Evolutionary conservation across 257 asterid genomes (phyloP).

Genomic region (Jasminum sambac): DNA sequence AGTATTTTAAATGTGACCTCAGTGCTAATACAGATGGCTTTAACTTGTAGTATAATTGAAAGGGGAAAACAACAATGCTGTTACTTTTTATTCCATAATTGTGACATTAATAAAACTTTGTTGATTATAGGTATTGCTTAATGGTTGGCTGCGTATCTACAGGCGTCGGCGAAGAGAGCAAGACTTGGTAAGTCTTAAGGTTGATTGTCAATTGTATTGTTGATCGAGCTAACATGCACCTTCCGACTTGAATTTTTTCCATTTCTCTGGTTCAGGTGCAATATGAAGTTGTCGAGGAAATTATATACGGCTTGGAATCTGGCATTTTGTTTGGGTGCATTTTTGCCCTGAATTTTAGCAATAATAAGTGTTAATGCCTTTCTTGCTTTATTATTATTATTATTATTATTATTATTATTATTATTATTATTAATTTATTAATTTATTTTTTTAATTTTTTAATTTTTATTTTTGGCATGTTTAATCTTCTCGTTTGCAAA

Average conservation of each 20-base stretch:
- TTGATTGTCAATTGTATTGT: slow-evolving; percentile 13
- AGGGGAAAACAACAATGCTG: neutral
- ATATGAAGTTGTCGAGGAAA: slow-evolving; percentile 94
- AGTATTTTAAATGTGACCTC: too few species aligned
- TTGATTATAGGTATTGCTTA: slow-evolving; percentile 69
- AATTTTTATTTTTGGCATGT: too few species aligned
- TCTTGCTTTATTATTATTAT: too few species aligned
- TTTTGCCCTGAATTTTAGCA: slow-evolving; percentile 14
- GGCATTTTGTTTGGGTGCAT: slow-evolving; percentile 94
- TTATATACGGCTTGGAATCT: slow-evolving; percentile 88
- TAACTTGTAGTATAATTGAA: neutral
- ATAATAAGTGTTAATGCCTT: neutral
- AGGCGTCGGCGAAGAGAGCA: slow-evolving; percentile 93
- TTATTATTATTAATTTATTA: too few species aligned
- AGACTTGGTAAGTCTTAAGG: slow-evolving; percentile 64
- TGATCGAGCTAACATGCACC: neutral
- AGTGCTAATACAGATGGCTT: neutral
- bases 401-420: too few species aligned
- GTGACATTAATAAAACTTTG: slow-evolving; percentile 14
- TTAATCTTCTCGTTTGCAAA: neutral
- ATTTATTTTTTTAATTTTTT: neutral
- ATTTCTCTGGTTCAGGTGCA: slow-evolving; percentile 70
- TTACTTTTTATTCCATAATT: neutral
- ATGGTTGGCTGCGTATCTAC: slow-evolving; percentile 90
- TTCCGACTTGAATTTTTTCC: slow-evolving; percentile 21